Evolutionary conservation across 257 asterid genomes (phyloP), one percentile per base, ranked within the genome.

Genomic region (Eustoma russellianum): DNA sequence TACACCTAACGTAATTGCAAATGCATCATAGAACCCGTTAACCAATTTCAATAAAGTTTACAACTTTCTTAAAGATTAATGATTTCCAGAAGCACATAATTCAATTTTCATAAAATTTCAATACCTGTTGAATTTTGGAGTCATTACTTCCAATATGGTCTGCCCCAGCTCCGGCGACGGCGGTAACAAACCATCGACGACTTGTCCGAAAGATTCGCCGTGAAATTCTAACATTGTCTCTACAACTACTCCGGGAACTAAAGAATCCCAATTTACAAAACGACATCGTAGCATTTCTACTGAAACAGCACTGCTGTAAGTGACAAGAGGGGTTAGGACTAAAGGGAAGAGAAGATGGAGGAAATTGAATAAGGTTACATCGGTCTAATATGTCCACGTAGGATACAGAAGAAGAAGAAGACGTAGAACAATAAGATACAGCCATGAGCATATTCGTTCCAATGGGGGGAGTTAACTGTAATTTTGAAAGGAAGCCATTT

Each of bases 111-210:
- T 35, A 35, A 35, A 35, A 35, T 35, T 6, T 5, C 9, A 35
- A 35, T 35, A 35, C 41, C 41, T 0, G 8, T 35, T 35, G 41
- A 35, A 35, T 35, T 35, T 9, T 6, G 41, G 41, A 35, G 34
- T 64, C 64, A 41, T 71, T 80, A 41, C 75, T 70, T 67, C 40
- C 41, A 35, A 35, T 35, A 9, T 35, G 61, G 63, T 70, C 93
- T 55, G 80, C 78, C 59, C 75, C 92, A n/a, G 94, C 78, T 57
- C 71, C 62, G 52, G 84, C 79, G 19, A 73, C 77, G 33, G 79
- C 77, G 10, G 77, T 60, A 61, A 73, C 63, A 63, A 77, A 50
- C 66, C 80, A 76, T 48, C 67, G 69, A 64, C 43, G 41, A 15
- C 52, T 50, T 14, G 53, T 70, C 48, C 59, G 57, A 50, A 61